A percentile compares a stretch with the other conserved stretches of the same genome.
Evolutionary conservation across 345 rosid species (phyloP).

Genomic region (Camelina hispida): DNA sequence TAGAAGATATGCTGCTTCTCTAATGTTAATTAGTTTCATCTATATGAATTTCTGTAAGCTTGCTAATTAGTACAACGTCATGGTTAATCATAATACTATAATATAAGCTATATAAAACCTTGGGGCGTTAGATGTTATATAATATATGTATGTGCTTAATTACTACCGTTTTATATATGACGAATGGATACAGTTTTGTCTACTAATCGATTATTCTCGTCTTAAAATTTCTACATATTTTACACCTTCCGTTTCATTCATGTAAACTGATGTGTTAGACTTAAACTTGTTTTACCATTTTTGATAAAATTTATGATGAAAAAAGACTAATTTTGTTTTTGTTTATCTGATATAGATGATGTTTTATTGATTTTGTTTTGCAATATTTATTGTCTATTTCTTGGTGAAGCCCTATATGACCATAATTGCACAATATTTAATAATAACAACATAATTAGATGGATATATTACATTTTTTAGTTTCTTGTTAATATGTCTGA

Average conservation of each 20-base stretch:
- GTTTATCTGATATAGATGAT: not conserved
- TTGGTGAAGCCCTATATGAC: not conserved
- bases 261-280: conserved; percentile 20
- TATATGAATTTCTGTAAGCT: conserved; percentile 22
- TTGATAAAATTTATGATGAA: too few species aligned
- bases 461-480: not conserved
- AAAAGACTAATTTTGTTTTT: too few species aligned
- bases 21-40: conserved; percentile 19
- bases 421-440: conserved; percentile 8
- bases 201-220: conserved; percentile 9
- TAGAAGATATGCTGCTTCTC: conserved; percentile 24
- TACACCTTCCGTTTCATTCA: not conserved
- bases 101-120: conserved; percentile 8
- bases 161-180: conserved; percentile 21
- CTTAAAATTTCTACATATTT: not conserved
- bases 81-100: conserved; percentile 23
- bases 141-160: not conserved
- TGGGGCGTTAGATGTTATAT: conserved; percentile 8
- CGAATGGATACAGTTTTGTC: conserved; percentile 33
- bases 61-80: conserved; percentile 11
- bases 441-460: not conserved
- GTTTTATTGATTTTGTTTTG: not conserved
- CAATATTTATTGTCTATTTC: not conserved
- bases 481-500: not conserved
- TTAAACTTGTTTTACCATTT: not conserved